Percentiles rank a stretch among this genome's conserved stretches.
These are phyloP conservation scores for Fusarium denticulatum DNA, from an alignment of 2,329 filamentous ascomycete genomes.

Conservation along the genomic window DNA sequence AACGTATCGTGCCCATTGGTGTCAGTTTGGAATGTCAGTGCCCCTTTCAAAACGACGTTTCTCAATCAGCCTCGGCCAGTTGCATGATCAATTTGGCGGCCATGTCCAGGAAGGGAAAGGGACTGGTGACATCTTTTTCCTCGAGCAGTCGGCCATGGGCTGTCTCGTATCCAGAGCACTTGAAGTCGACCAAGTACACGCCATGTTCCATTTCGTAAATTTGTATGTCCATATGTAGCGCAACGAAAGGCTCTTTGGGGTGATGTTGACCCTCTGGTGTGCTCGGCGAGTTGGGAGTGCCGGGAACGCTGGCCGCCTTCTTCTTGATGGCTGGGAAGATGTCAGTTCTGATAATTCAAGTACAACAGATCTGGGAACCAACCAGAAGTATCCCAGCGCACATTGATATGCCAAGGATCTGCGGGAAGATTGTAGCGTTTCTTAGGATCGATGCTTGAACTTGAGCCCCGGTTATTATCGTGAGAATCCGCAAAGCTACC, in stretches of 20 bases:
- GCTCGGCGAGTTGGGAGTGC: conserved; percentile 22
- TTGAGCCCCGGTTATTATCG: conserved; percentile 50
- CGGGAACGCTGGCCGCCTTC: conserved; percentile 37
- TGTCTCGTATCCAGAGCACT: conserved; percentile 95
- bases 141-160: conserved; percentile 77
- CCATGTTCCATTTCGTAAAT: conserved; percentile 93
- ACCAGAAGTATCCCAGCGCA: conserved; percentile 87
- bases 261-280: conserved; percentile 54
- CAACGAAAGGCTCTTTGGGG: conserved; percentile 73
- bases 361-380: conserved; percentile 56
- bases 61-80: conserved; percentile 80
- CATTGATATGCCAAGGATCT: conserved; percentile 94
- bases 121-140: conserved; percentile 94
- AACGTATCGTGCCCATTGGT: neutral
- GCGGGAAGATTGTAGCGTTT: conserved; percentile 85
- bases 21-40: neutral
- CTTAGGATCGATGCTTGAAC: conserved; percentile 59
- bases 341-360: conserved; percentile 16
- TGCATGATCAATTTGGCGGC: conserved; percentile 93
- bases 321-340: conserved; percentile 44
- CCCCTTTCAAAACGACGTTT: neutral
- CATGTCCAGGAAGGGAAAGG: conserved; percentile 95
- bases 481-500: conserved; percentile 55
- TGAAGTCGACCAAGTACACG: conserved; percentile 97
- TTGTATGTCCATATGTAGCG: conserved; percentile 95